Conservation (phyloP, 306 rosid genomes). For the Cercis canadensis region DNA sequence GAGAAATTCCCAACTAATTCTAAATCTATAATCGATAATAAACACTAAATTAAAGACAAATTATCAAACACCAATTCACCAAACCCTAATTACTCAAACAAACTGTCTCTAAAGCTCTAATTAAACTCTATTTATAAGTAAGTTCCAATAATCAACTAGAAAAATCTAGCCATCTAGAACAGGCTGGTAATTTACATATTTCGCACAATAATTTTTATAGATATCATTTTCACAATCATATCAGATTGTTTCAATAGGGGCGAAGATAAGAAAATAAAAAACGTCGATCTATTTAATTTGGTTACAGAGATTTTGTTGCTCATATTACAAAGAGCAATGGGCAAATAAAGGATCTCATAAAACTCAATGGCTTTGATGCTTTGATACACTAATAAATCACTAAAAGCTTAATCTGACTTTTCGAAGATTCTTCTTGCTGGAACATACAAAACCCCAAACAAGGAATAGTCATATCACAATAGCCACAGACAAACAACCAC, state of each 20-base stretch:
- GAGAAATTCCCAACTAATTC: neutral
- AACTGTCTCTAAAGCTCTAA: neutral
- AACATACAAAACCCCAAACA: slow-evolving; percentile 6
- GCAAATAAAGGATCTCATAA: neutral
- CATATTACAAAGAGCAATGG: neutral
- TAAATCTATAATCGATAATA: neutral
- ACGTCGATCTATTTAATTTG: neutral
- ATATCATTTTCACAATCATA: neutral
- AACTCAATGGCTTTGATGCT: neutral
- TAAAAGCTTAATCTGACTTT: slow-evolving; percentile 10
- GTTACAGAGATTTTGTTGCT: neutral
- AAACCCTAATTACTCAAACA: no score
- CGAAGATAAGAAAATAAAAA: neutral
- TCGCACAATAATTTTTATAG: no score
- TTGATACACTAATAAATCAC: slow-evolving; percentile 11
- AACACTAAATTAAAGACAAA: neutral
- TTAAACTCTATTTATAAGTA: neutral
- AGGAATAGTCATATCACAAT: neutral
- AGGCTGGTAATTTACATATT: no score
- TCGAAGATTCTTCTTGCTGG: neutral
- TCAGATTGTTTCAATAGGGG: no score
- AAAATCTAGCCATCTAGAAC: neutral
- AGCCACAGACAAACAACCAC: slow-evolving; percentile 3
- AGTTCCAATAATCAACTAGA: neutral
- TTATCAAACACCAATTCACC: neutral